Evolutionary conservation across 768 basidiomycete genomes (phyloP), one percentile per base, ranked within the genome.

Genomic region (Amanita jacksonii): DNA sequence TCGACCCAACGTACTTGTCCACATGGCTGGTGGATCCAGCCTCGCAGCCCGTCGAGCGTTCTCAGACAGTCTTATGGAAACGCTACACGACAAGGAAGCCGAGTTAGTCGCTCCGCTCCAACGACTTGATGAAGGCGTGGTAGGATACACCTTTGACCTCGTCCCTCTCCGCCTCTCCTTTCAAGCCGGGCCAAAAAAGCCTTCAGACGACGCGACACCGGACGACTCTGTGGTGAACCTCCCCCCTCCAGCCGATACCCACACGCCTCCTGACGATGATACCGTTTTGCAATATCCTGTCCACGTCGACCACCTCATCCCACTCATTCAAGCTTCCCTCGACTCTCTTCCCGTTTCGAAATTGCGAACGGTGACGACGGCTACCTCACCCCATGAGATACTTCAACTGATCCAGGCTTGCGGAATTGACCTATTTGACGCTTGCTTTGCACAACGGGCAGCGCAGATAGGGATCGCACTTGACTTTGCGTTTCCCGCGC

Each of bases 351-450:
- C 82, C 0, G 16, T 52, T 1, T 35, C 51, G 6, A 91, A 91
- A 59, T 72, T 71, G 1, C 82, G 90, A 19, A 53, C 88, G 10
- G 70, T 76, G 22, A 77, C 77, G 28, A 69, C 69, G 1, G 56
- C 68, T 0, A 51, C 55, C 3, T 77, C 79, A 0, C 90, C 89
- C 1, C 90, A 90, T 47, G 83, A 87, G 42, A 74, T 89, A 10
- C 76, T 92, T 3, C 61, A 61, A 7, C 70, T 89, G 20, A 68
- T 91, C 23, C 61, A 63, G 1, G 65, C 74, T 33, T 66, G 81
- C 2, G 89, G 90, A 0, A 55, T 86, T 12, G 89, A 93, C 54
- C 49, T 91, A 0, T 81, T 91, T 48, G 87, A 90, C 52, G 71
- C 75, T 0, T 66, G 67, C 6, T 92, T 84, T 80, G 85, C 77